These are phyloP conservation scores for Phytophthora cactorum DNA, from an alignment of 352 stramenopile species.

Conservation along the genomic window DNA sequence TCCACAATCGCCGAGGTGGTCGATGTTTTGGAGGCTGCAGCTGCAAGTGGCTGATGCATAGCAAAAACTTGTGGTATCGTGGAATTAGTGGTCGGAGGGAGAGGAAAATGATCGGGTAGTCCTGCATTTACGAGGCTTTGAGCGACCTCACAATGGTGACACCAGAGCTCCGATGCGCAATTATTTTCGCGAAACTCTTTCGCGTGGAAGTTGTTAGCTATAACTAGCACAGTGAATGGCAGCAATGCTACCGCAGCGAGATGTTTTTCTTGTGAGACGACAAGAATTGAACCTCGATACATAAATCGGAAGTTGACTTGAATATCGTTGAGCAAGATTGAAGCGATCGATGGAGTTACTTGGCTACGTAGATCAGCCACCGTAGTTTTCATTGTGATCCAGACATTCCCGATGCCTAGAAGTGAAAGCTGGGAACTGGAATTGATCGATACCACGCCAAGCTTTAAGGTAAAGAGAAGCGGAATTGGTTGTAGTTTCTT, in stretches of 20 bases:
- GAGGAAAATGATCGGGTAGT: constrained; percentile 29
- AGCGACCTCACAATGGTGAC: constrained; percentile 25
- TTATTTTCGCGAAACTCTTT: not conserved
- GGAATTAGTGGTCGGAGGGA: not conserved
- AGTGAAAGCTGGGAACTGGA: constrained; percentile 13
- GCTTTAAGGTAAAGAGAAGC: constrained; percentile 31
- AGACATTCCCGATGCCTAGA: constrained; percentile 20
- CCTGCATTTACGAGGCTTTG: constrained; percentile 38
- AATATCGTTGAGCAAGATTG: constrained; percentile 1
- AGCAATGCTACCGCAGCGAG: constrained; percentile 31
- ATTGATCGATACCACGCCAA: constrained; percentile 12
- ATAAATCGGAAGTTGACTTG: constrained; percentile 35
- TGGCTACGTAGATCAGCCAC: constrained; percentile 24
- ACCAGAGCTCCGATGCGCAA: constrained; percentile 18
- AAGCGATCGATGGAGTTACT: constrained; percentile 6
- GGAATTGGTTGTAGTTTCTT: not conserved
- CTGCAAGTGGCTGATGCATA: constrained; percentile 16
- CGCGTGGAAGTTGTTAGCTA: not conserved
- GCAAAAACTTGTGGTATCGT: constrained; percentile 13
- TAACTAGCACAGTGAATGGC: constrained; percentile 36
- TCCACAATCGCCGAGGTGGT: constrained; percentile 25
- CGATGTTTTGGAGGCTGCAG: not conserved
- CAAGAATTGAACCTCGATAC: constrained; percentile 37
- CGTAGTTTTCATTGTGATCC: constrained; percentile 24
- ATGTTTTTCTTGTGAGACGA: constrained; percentile 23